phyloP scores from a whole-genome alignment of 352 stramenopile genomes.

The Phytopythium cucurbitacearum region DNA sequence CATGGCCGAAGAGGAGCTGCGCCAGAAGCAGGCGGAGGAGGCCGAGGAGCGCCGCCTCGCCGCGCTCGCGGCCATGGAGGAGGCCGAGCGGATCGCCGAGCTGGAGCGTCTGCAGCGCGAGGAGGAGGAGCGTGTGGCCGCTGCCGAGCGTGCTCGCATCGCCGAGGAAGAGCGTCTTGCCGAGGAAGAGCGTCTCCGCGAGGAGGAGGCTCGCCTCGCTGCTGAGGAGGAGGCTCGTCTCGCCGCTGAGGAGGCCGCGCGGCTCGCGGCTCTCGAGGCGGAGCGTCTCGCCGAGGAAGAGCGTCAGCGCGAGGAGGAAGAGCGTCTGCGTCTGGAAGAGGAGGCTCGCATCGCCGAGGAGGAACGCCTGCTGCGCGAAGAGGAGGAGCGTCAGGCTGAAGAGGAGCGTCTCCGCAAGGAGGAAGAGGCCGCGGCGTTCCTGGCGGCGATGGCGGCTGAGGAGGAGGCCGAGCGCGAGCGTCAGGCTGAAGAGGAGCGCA shows the following conservation, averaged over 20 bases:
- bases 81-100: conserved; percentile 25
- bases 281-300: conserved; percentile 8
- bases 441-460: conserved; percentile 21
- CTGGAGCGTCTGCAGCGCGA: conserved; percentile 24
- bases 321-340: conserved; percentile 14
- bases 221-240: conserved; percentile 7
- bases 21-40: conserved; percentile 42
- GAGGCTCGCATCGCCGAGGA: conserved; percentile 22
- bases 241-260: conserved; percentile 4
- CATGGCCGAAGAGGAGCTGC: conserved; percentile 47
- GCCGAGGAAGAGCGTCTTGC: conserved; percentile 16
- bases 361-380: conserved; percentile 12
- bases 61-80: conserved; percentile 22
- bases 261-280: conserved; percentile 4
- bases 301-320: conserved; percentile 11
- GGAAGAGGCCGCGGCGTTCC: conserved; percentile 12
- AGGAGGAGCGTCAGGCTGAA: conserved; percentile 13
- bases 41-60: conserved; percentile 34
- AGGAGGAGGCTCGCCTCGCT: conserved; percentile 7
- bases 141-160: conserved; percentile 22
- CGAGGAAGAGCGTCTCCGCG: conserved; percentile 14
- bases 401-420: conserved; percentile 25
- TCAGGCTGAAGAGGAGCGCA: conserved; percentile 12
- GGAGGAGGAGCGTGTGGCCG: conserved; percentile 23
- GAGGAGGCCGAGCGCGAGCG: conserved; percentile 24